Evolutionary conservation across 129 eudicot species (phyloP), one percentile per base, ranked within the genome.

Genomic region (Daucus carota): DNA sequence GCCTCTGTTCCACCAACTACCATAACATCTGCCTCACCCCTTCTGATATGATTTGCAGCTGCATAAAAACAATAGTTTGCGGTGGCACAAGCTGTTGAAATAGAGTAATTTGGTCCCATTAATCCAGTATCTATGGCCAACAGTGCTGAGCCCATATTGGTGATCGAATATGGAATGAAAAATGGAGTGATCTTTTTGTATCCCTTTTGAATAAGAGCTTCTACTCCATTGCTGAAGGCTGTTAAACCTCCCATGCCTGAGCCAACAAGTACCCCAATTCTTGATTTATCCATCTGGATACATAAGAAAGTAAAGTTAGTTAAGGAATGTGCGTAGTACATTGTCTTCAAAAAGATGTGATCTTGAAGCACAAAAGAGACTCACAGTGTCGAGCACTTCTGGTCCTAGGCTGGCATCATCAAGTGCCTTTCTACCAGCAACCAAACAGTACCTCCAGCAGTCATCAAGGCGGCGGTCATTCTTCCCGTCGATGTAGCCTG

Each of bases 101-200:
- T 91, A 31, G 92, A 88, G 87, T 91, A 91, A 66, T 80, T 91
- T 11, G 95, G 94, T n/a, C 97, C 97, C 97, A 91, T 91, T 18
- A 91, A 75, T 28, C 97, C 97, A 3, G 83, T 82, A 70, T 91
- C 92, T 20, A 91, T 91, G n/a, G 95, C 97, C 76, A 91, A 77
- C 74, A 91, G 77, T 12, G 97, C 97, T 1, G 97, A 91, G 10
- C 94, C 94, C 97, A 88, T 88, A 77, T 91, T 91, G n/a, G 90
- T 82, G 52, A 88, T 91, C 5, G 92, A 76, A 50, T 91, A 88
- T 76, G 97, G 97, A 68, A 91, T 87, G 85, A 91, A 88, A 76
- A 88, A 88, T 5, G 97, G 97, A 28, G 86, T 81, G 31, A 91
- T 86, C 79, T 88, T 91, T 82, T 88, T 91, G 66, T 83, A 85